Conservation (phyloP, 2,329 filamentous ascomycete genomes). For the Penicillium sp. region DNA sequence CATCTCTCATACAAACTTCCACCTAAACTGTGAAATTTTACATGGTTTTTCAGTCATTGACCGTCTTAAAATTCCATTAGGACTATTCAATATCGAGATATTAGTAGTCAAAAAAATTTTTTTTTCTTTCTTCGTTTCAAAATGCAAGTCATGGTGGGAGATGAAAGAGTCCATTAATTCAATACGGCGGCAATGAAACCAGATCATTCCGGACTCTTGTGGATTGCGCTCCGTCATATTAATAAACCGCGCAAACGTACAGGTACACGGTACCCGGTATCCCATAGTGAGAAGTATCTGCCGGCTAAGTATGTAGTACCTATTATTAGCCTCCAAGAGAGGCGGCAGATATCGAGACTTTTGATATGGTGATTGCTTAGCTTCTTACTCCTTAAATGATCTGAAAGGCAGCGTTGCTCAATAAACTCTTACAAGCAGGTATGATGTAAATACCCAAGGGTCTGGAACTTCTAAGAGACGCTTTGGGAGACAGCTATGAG, state of each 20-base stretch:
- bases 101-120: neutral
- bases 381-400: too few relatives aligned
- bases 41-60: neutral
- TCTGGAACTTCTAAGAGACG: neutral
- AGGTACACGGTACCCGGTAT: constrained; percentile 17
- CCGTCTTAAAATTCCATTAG: neutral
- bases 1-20: neutral
- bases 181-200: constrained; percentile 8
- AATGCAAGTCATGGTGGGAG: neutral
- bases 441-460: neutral
- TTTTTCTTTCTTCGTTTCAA: constrained; percentile 1
- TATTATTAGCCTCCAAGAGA: too few relatives aligned
- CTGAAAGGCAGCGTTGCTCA: neutral
- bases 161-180: neutral
- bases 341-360: too few relatives aligned
- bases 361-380: too few relatives aligned
- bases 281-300: constrained; percentile 14
- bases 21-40: neutral
- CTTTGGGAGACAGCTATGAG: neutral
- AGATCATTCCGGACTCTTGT: constrained; percentile 17
- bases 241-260: constrained; percentile 21
- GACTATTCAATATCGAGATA: neutral
- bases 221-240: constrained; percentile 18
- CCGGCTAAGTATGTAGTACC: constrained; percentile 15
- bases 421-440: neutral